Conservation (phyloP, 2,329 filamentous ascomycete genomes). For the Emmonsiellopsis sp. region DNA sequence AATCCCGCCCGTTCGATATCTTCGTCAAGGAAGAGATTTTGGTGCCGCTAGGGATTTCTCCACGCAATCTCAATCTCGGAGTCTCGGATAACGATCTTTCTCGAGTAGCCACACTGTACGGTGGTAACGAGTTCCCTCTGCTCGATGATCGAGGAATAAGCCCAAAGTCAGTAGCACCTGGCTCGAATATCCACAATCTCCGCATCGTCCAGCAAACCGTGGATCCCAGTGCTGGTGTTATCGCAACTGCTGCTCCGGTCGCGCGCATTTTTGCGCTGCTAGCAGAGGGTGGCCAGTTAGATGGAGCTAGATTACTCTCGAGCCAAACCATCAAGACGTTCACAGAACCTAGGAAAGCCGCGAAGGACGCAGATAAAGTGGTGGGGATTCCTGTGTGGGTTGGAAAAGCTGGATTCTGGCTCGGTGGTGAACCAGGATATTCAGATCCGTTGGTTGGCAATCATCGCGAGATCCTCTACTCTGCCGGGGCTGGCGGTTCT, state of each 20-base stretch:
- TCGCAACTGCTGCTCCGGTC: neutral
- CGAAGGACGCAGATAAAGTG: neutral
- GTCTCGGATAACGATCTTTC: neutral
- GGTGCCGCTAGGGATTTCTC: neutral
- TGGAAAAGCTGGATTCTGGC: neutral
- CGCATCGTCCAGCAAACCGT: neutral
- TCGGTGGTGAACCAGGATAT: neutral
- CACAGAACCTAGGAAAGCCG: neutral
- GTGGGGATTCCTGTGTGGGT: neutral
- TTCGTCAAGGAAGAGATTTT: neutral
- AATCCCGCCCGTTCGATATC: neutral
- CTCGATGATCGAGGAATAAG: neutral
- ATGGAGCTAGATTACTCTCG: neutral
- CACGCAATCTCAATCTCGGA: neutral
- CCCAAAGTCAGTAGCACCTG: neutral
- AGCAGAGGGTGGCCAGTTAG: neutral
- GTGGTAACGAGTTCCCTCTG: neutral
- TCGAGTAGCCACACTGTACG: neutral
- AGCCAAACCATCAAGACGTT: neutral
- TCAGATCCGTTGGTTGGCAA: neutral
- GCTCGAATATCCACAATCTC: neutral
- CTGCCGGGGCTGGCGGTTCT: neutral
- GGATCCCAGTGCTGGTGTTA: neutral
- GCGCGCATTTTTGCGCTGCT: neutral
- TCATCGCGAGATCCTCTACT: neutral